Percentiles rank a stretch among this genome's conserved stretches.
Evolutionary conservation across 148 eudicot genomes (phyloP).

Genomic region (Cornus florida): DNA sequence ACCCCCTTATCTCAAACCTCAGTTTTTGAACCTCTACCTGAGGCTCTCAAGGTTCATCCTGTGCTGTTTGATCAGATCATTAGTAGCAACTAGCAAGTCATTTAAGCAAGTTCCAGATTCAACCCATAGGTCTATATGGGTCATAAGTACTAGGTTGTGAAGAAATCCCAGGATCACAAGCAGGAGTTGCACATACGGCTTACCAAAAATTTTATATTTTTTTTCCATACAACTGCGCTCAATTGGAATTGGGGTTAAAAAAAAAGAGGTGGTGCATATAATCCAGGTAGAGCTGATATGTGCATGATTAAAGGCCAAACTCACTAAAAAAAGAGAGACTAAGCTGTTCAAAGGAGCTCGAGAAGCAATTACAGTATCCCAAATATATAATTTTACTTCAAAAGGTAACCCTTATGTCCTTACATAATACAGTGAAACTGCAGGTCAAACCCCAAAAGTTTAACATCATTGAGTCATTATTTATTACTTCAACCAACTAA

Average conservation of each 20-base stretch:
- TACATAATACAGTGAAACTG: not conserved
- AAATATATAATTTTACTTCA: not conserved
- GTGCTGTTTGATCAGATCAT: no score
- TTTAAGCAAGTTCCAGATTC: no score
- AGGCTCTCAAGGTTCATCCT: no score
- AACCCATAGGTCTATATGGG: no score
- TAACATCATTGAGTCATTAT: not conserved
- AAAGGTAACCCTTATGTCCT: not conserved
- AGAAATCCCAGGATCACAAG: no score
- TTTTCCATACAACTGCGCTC: not conserved
- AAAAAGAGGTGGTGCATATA: not conserved
- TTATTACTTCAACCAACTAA: not conserved
- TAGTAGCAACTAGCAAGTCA: no score
- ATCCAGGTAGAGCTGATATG: not conserved
- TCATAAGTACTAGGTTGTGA: no score
- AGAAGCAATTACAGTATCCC: not conserved
- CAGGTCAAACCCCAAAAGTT: not conserved
- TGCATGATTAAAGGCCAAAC: not conserved
- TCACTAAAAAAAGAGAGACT: not conserved
- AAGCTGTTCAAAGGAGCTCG: not conserved
- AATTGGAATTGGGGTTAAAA: no score
- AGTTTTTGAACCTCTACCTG: no score
- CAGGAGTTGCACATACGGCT: no score
- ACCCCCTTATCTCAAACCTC: no score
- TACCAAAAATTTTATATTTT: no score